Evolutionary conservation across 768 basidiomycete genomes (phyloP), one percentile per base, ranked within the genome.

Genomic region (Rhizopogon vulgaris): DNA sequence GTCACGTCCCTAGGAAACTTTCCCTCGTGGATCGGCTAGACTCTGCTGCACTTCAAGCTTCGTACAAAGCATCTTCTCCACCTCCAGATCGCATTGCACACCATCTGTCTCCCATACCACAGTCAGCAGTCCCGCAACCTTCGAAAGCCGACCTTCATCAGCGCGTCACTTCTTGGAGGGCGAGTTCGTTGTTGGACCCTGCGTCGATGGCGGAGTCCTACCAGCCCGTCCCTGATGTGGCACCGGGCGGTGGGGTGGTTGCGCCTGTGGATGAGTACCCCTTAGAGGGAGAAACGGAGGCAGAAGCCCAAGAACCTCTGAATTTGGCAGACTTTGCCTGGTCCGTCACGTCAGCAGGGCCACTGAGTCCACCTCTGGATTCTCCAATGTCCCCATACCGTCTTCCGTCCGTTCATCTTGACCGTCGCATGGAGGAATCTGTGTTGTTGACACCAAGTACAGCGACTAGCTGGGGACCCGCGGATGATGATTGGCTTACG

Each of bases 321-420:
- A 76, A 84, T 56, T 65, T 84, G 27, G 80, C 80, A 39, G 86
- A 88, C 56, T 90, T 77, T 60, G 61, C 74, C 8, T 90, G 85
- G 83, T 86, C 85, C 8, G 73, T 80, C 24, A 83, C 84, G 7
- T 87, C 87, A 6, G 65, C 67, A 2, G 87, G 87, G n/a, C 87
- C 87, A 18, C 69, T 68, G 30, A 75, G 75, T 45, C 65, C 67
- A 47, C 72, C 74, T 40, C 63, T 69, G 11, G 63, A 71, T 30
- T 76, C 76, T 3, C 64, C 71, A 10, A 48, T 66, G 6, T 70
- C 72, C 9, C 72, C 66, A 55, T 67, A 67, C 53, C 69, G 68
- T 38, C 61, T 73, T 36, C 72, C 72, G 22, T 87, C 85, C 10
- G 67, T 86, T 12, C 80, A 84, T 60, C 58, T 85, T 30, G 80